Evolutionary conservation across 139 green algal genomes (phyloP), one percentile per base, ranked within the genome.

Genomic region (Gonium pectorale): DNA sequence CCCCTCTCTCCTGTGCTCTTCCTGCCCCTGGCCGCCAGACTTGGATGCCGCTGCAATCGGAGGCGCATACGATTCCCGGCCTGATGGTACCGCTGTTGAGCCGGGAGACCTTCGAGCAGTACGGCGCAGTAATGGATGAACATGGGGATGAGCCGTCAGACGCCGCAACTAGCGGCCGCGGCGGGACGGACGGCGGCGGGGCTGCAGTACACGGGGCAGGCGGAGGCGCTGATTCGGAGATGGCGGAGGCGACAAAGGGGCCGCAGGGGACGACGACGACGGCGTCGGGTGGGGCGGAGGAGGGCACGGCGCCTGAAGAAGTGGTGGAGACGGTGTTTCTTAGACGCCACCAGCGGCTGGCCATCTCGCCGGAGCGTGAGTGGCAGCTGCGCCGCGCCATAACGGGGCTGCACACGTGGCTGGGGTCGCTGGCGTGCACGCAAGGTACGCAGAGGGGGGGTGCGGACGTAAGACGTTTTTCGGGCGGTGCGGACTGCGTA

Each of bases 381-480:
- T 63, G n/a, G 41, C 40, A 54, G 60, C 59, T 83, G 62, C 60
- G 43, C 62, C 44, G 62, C 22, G 62, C 43, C 21, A 64, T 83
- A 5, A 64, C 41, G 43, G 62, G 62, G 27, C 77, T 83, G 60
- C 77, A 83, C 62, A 74, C 77, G 1, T 83, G 77, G 77, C 77
- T 83, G 62, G 62, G 77, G 0, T 43, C 62, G 11, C 62, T 83
- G 43, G 77, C 77, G n/a, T 63, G 41, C 31, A 62, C 62, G 17
- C 35, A 49, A 33, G 60, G 77, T 83, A 26, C n/a, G n/a, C n/a
- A n/a, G n/a, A n/a, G 15, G 63, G 27, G 31, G 62, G 1, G 2
- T 15, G 6, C 33, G 0, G 63, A 13, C 0, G 33, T 33, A 27
- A n/a, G 1, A 11, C 29, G 19, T 3, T 31, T 11, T 9, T 43